phyloP scores from a whole-genome alignment of 2,329 filamentous ascomycete species.

The Aspergillus hiratsukae region DNA sequence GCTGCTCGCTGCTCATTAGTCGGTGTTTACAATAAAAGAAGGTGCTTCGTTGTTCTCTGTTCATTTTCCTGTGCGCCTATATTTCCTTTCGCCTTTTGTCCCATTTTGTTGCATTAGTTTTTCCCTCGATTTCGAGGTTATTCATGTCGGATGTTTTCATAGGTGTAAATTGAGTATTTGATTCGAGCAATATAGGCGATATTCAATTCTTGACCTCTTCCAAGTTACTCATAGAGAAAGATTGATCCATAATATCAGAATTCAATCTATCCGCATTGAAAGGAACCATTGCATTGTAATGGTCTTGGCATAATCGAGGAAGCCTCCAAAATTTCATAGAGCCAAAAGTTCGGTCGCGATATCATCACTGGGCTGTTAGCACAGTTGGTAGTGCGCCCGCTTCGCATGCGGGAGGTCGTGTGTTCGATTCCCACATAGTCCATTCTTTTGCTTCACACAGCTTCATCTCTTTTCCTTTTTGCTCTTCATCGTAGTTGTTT shows the following conservation, averaged over 20 bases:
- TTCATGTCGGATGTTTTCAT: slow-evolving; percentile 24
- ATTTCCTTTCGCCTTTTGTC: slow-evolving; percentile 10
- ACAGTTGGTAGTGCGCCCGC: slow-evolving; percentile 25
- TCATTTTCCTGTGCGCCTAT: slow-evolving; percentile 7
- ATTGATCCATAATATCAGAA: neutral
- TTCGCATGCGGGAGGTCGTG: slow-evolving; percentile 24
- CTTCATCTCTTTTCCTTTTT: neutral
- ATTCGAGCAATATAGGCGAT: slow-evolving; percentile 7
- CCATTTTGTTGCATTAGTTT: slow-evolving; percentile 3
- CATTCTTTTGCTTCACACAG: slow-evolving; percentile 1
- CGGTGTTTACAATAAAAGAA: slow-evolving; percentile 6
- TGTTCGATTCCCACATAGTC: slow-evolving; percentile 19
- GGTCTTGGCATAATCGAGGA: no score
- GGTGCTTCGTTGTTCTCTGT: slow-evolving; percentile 11
- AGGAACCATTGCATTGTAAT: no score
- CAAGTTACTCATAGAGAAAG: no score
- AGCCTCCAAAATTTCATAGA: neutral
- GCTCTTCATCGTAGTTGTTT: no score
- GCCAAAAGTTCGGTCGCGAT: neutral
- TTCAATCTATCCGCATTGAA: no score
- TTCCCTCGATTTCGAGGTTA: slow-evolving; percentile 21
- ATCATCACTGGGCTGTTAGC: slow-evolving; percentile 15
- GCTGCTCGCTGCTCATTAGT: slow-evolving; percentile 63
- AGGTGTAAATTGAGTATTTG: slow-evolving; percentile 27
- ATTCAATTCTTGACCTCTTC: neutral